Percentiles rank a stretch among this genome's conserved stretches.
phyloP scores from a whole-genome alignment of 228 moss, liverwort and hornwort genomes.

The Sphagnum fallax region DNA sequence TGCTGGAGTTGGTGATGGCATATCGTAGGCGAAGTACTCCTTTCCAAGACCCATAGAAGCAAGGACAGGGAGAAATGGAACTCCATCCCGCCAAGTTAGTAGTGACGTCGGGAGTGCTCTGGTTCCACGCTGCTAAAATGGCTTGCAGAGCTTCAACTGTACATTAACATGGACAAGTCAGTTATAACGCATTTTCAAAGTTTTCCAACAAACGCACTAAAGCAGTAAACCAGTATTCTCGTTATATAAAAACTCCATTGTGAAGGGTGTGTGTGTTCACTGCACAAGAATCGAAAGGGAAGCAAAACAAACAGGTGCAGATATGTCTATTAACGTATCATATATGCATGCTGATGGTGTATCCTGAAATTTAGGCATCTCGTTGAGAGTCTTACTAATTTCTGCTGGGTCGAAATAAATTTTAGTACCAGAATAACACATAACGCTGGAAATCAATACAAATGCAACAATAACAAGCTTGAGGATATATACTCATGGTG shows the following conservation, averaged over 20 bases:
- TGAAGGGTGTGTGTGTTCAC: neutral
- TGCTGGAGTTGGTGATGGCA: neutral
- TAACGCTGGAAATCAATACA: neutral
- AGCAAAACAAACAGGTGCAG: neutral
- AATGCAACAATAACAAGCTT: neutral
- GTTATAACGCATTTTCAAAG: neutral
- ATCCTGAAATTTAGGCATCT: neutral
- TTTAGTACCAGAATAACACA: neutral
- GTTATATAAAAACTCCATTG: neutral
- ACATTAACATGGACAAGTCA: neutral
- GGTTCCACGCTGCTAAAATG: constrained; percentile 9
- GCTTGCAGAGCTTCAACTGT: constrained; percentile 16
- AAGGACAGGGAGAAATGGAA: neutral
- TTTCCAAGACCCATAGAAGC: neutral
- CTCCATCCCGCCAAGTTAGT: constrained; percentile 24
- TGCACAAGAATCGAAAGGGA: neutral
- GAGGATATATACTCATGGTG: neutral
- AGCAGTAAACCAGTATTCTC: neutral
- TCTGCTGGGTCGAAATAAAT: neutral
- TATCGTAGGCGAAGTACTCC: neutral
- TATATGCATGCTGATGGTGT: neutral
- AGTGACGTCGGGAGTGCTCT: constrained; percentile 1
- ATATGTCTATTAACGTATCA: neutral
- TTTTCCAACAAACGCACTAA: neutral
- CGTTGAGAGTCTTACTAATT: neutral